Percentiles rank a stretch among this genome's conserved stretches.
Evolutionary conservation across 2,329 filamentous ascomycete genomes (phyloP).

Genomic region (Aspergillus chevalieri): DNA sequence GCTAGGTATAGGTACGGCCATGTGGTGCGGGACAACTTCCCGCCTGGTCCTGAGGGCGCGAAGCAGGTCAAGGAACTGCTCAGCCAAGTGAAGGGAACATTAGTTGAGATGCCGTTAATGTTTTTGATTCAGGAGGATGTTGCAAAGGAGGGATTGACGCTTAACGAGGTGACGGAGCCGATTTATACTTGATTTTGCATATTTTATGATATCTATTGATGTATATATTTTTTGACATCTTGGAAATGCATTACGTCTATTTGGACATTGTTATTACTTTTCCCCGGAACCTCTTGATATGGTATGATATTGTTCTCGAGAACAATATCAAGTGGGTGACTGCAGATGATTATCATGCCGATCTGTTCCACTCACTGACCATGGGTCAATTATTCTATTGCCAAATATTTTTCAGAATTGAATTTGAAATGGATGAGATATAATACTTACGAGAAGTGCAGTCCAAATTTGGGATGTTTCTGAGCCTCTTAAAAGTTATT

Average conservation of each 20-base stretch:
- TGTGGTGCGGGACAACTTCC: constrained; percentile 73
- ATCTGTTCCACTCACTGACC: no score
- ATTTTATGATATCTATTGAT: neutral
- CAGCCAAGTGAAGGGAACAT: constrained; percentile 58
- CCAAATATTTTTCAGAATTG: no score
- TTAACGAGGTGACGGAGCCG: constrained; percentile 67
- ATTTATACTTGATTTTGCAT: constrained; percentile 55
- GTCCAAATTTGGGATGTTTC: no score
- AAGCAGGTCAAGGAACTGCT: constrained; percentile 67
- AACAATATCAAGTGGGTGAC: neutral
- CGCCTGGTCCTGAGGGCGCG: constrained; percentile 56
- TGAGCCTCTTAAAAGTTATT: no score
- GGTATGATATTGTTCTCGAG: neutral
- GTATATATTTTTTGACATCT: neutral
- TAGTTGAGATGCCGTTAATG: constrained; percentile 85
- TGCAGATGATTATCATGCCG: no score
- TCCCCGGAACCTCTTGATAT: no score
- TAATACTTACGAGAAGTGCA: no score
- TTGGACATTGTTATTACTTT: constrained; percentile 1
- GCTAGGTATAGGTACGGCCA: constrained; percentile 75
- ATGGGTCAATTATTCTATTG: no score
- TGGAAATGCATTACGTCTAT: neutral
- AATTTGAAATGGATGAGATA: no score
- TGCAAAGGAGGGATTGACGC: constrained; percentile 69
- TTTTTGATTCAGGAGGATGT: constrained; percentile 84